These are phyloP conservation scores for Puccinia novopanici DNA, from an alignment of 1,284 basidiomycete species.

Conservation along the genomic window DNA sequence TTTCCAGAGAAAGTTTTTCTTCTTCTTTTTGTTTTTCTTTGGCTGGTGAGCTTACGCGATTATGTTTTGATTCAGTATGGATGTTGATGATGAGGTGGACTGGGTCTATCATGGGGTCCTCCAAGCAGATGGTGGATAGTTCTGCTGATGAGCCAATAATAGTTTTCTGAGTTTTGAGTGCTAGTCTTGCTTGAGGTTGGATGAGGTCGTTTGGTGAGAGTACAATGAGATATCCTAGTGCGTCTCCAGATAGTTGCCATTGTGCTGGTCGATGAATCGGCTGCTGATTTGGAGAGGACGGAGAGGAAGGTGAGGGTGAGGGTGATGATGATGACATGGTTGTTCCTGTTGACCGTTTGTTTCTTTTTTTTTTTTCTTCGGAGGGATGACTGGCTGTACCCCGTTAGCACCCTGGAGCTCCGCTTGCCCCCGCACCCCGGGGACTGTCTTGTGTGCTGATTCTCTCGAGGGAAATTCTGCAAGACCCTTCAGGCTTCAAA, in stretches of 20 bases:
- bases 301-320: no score
- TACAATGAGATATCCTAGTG: slow-evolving; percentile 5
- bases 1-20: background rate
- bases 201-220: background rate
- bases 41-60: background rate
- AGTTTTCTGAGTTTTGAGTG: background rate
- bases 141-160: slow-evolving; percentile 2
- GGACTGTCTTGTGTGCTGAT: no score
- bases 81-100: slow-evolving; percentile 27
- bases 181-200: background rate
- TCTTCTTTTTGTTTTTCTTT: background rate
- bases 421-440: no score
- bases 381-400: no score
- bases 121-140: background rate
- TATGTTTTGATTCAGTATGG: background rate
- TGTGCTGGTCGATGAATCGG: background rate
- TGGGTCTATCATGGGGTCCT: background rate
- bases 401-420: no score
- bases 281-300: background rate
- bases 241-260: no score
- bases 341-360: no score
- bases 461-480: no score
- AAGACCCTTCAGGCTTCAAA: no score
- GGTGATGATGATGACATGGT: no score
- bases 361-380: no score